Conservation (phyloP, 108 stramenopile species). For the Asterionellopsis glacialis region DNA sequence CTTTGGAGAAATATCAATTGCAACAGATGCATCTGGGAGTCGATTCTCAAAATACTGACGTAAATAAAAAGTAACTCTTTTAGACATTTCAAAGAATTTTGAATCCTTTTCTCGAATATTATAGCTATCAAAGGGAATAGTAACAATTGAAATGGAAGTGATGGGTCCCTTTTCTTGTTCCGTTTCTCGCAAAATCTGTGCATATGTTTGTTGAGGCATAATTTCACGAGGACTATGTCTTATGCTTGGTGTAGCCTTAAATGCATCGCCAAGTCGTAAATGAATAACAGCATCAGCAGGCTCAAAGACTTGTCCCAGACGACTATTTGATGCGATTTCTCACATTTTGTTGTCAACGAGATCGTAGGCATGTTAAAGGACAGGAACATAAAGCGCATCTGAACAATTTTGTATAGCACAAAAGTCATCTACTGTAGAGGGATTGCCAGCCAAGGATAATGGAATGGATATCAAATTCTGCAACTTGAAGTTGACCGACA, state of each 20-base stretch:
- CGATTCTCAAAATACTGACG: not conserved
- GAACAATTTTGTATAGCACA: no score
- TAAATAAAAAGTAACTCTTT: not conserved
- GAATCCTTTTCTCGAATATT: not conserved
- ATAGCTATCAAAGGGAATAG: not conserved
- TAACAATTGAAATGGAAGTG: not conserved
- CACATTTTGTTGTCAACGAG: no score
- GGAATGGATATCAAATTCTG: no score
- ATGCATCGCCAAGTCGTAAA: not conserved
- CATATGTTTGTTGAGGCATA: not conserved
- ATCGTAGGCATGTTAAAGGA: no score
- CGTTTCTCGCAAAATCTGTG: not conserved
- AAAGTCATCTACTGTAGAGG: no score
- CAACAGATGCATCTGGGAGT: not conserved
- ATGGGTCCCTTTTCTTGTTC: not conserved
- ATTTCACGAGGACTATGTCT: not conserved
- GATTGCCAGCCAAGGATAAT: no score
- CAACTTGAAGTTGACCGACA: no score
- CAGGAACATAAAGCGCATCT: no score
- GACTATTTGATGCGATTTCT: no score
- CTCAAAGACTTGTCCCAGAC: not conserved
- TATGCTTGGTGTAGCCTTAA: not conserved
- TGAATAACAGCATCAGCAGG: not conserved
- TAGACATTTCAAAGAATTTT: not conserved
- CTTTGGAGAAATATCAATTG: not conserved